phyloP scores from a whole-genome alignment of 495 filamentous ascomycete genomes.

The Podospora comata region DNA sequence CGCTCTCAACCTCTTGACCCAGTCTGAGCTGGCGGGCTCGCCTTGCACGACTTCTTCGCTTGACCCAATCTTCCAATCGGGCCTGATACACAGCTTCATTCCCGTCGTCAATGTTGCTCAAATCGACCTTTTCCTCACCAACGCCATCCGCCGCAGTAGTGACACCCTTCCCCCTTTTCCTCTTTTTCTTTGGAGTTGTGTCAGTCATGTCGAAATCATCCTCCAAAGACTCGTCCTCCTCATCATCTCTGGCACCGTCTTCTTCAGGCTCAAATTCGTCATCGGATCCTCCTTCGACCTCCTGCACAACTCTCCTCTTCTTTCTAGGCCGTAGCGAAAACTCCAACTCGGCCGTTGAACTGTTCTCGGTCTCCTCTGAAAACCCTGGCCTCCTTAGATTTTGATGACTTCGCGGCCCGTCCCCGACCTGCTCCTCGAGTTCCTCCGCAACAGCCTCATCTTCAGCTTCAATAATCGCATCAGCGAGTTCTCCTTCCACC shows the following conservation, averaged over 20 bases:
- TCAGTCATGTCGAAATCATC: slow-evolving; percentile 42
- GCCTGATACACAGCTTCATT: slow-evolving; percentile 79
- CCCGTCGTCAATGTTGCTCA: slow-evolving; percentile 83
- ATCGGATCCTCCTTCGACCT: slow-evolving; percentile 34
- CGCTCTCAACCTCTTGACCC: slow-evolving; percentile 32
- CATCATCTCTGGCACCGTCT: slow-evolving; percentile 27
- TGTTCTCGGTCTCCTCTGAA: slow-evolving; percentile 43
- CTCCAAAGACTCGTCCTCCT: slow-evolving; percentile 29
- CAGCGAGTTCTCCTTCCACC: slow-evolving; percentile 59
- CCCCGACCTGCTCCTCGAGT: slow-evolving; percentile 54
- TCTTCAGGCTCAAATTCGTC: slow-evolving; percentile 43
- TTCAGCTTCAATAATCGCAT: slow-evolving; percentile 75
- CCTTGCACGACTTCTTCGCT: slow-evolving; percentile 64
- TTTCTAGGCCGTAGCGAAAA: slow-evolving; percentile 51
- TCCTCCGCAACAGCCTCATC: slow-evolving; percentile 52
- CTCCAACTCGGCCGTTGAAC: slow-evolving; percentile 41
- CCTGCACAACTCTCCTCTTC: slow-evolving; percentile 36
- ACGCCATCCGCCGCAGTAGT: slow-evolving; percentile 24
- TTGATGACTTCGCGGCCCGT: slow-evolving; percentile 68
- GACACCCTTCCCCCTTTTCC: slow-evolving; percentile 40
- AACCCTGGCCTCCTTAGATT: slow-evolving; percentile 81
- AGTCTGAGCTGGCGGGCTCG: slow-evolving; percentile 39
- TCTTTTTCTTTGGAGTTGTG: slow-evolving; percentile 34
- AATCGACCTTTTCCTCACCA: slow-evolving; percentile 56
- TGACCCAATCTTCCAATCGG: slow-evolving; percentile 72